phyloP scores from a whole-genome alignment of 2,329 filamentous ascomycete genomes.

The Talaromyces verruculosus region DNA sequence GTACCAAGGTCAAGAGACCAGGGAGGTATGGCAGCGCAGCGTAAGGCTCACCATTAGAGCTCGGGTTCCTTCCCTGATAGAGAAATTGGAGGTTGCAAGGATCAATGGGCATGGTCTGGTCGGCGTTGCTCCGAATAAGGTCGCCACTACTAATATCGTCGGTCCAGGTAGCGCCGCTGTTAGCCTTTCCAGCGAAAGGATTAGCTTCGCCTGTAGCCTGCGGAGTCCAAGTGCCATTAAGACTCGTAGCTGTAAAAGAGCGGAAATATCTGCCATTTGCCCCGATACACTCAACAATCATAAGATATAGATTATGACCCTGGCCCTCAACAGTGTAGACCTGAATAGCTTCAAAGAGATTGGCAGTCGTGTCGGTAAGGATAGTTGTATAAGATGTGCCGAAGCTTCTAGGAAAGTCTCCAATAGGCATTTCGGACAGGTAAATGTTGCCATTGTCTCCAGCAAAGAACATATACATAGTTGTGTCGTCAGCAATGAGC shows the following conservation, averaged over 20 bases:
- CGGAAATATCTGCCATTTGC: conserved; percentile 62
- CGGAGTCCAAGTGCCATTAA: conserved; percentile 59
- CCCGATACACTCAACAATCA: conserved; percentile 66
- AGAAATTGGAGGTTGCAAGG: no score
- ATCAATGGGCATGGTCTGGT: neutral
- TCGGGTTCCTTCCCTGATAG: no score
- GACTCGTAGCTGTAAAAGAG: conserved; percentile 61
- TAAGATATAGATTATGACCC: conserved; percentile 59
- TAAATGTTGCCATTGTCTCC: conserved; percentile 69
- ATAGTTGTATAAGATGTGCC: conserved; percentile 53
- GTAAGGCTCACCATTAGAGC: no score
- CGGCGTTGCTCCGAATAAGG: neutral
- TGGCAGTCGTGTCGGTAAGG: conserved; percentile 52
- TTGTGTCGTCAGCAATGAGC: conserved; percentile 60
- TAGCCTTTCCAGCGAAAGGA: neutral
- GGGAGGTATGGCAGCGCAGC: no score
- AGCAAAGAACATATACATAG: conserved; percentile 67
- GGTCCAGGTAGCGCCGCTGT: neutral
- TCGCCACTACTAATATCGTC: neutral
- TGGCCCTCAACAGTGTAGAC: conserved; percentile 57
- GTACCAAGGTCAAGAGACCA: no score
- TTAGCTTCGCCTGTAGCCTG: conserved; percentile 55
- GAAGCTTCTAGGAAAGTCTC: conserved; percentile 62
- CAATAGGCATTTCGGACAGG: conserved; percentile 62
- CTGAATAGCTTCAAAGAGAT: conserved; percentile 66